Percentiles rank a stretch among this genome's conserved stretches.
These are phyloP conservation scores for Aureobasidium subglaciale DNA, from an alignment of 2,329 filamentous ascomycete species.

Conservation along the genomic window DNA sequence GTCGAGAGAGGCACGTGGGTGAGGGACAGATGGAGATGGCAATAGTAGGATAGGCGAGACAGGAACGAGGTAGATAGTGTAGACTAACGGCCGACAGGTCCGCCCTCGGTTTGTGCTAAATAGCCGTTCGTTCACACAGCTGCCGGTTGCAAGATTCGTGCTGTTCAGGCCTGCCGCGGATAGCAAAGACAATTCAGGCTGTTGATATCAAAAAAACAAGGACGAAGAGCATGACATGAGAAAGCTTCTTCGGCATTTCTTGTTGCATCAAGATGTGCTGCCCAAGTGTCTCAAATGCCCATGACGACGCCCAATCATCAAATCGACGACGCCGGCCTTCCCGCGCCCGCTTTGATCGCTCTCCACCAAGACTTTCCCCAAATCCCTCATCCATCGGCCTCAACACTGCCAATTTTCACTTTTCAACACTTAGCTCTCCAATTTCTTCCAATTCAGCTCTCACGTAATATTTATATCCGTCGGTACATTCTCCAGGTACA, in stretches of 20 bases:
- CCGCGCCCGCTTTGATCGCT: neutral
- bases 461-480: neutral
- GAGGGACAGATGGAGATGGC: neutral
- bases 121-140: conserved; percentile 3
- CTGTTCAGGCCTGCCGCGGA: no score
- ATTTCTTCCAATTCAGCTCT: neutral
- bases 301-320: neutral
- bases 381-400: neutral
- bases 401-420: neutral
- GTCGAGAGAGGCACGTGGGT: conserved; percentile 1
- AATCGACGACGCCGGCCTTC: no score
- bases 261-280: neutral
- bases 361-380: neutral
- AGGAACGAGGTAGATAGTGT: neutral
- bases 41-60: neutral
- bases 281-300: neutral
- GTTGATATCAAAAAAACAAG: neutral
- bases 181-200: neutral
- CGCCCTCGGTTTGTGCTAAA: neutral
- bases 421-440: neutral
- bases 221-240: neutral
- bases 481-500: neutral
- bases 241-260: neutral
- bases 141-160: no score
- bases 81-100: conserved; percentile 2